Base-by-base conservation (phyloP, 306 rosid species). In the Cicer yamashitae region DNA sequence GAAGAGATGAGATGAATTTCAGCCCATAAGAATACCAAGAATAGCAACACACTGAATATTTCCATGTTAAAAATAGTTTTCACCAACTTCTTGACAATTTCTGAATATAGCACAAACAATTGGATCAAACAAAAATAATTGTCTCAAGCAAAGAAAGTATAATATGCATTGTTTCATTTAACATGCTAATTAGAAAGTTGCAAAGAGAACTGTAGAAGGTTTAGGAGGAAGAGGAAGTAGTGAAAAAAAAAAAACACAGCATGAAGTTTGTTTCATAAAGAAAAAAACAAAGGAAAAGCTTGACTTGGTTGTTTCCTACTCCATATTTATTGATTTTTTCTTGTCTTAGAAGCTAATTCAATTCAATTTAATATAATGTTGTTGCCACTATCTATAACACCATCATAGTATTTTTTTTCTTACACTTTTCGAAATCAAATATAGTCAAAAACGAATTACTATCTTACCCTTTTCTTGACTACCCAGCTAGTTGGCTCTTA, bases 271-370 rank as follows among this genome's bases (percentile, higher is more conserved):
- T 72, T 44, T 69, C 45, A 69, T 30, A 63, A 74, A 71, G 50
- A 15, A 62, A 56, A 73, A 44, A 73, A 70, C 51, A 64, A 14
- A 70, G 74, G 65, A 79, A 52, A 77, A 57, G 83, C n/a, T 61
- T 22, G 54, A 39, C 61, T 57, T 41, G 70, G 75, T 25, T 51
- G 67, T 39, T 20, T 76, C 48, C 67, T 66, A 57, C 61, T 76
- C 61, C 17, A 75, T 7, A 71, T 64, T 73, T 72, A 50, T 60
- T 78, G 84, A 86, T 81, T 82, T 86, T 46, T 56, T 59, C 90
- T 81, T 86, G 75, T 86, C 86, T 84, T 86, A 71, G 82, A 86
- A 86, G 90, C 77, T 82, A 86, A 81, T 78, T 70, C 76, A 74
- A 69, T 9, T 43, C 10, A 4, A 25, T 43, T 30, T 30, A 30